Percentiles rank a stretch among this genome's conserved stretches.
Evolutionary conservation across 2,329 filamentous ascomycete species (phyloP).

Genomic region (Colletotrichum higginsianum): DNA sequence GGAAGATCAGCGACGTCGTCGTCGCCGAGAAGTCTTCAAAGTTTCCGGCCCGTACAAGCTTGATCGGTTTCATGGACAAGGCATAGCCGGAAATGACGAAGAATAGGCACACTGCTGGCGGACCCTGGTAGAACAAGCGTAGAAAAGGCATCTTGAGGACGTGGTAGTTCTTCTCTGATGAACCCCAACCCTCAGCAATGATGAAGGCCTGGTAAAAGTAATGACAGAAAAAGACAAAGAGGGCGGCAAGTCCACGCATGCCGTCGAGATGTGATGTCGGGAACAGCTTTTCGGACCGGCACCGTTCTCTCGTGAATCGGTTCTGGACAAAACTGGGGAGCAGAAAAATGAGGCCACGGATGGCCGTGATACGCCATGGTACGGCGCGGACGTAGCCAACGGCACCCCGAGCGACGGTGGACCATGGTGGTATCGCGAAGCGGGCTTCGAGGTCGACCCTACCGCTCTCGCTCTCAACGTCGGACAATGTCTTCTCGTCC

Average conservation of each 20-base stretch:
- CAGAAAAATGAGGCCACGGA: constrained; percentile 61
- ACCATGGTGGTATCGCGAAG: constrained; percentile 51
- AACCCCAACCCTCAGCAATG: constrained; percentile 67
- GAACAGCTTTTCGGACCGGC: constrained; percentile 58
- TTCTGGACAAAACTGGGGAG: constrained; percentile 69
- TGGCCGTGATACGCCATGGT: constrained; percentile 55
- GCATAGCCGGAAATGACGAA: constrained; percentile 76
- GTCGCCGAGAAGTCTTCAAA: constrained; percentile 59
- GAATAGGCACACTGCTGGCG: constrained; percentile 72
- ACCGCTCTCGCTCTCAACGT: constrained; percentile 60
- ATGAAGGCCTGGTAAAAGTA: constrained; percentile 67
- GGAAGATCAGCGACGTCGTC: constrained; percentile 66
- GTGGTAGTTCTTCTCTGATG: constrained; percentile 59
- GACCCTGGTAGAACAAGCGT: constrained; percentile 68
- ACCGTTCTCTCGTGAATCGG: constrained; percentile 57
- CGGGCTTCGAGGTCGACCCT: constrained; percentile 56
- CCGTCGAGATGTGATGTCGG: constrained; percentile 73
- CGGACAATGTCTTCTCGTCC: constrained; percentile 60
- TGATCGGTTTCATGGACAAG: constrained; percentile 68
- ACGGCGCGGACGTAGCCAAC: constrained; percentile 50
- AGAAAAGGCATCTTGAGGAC: constrained; percentile 68
- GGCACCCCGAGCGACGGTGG: constrained; percentile 49
- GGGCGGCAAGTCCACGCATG: constrained; percentile 69
- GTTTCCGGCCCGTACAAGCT: constrained; percentile 57
- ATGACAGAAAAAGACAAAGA: constrained; percentile 71